Conservation (phyloP, 2,329 filamentous ascomycete genomes). For the Pseudohalonectria lignicola region DNA sequence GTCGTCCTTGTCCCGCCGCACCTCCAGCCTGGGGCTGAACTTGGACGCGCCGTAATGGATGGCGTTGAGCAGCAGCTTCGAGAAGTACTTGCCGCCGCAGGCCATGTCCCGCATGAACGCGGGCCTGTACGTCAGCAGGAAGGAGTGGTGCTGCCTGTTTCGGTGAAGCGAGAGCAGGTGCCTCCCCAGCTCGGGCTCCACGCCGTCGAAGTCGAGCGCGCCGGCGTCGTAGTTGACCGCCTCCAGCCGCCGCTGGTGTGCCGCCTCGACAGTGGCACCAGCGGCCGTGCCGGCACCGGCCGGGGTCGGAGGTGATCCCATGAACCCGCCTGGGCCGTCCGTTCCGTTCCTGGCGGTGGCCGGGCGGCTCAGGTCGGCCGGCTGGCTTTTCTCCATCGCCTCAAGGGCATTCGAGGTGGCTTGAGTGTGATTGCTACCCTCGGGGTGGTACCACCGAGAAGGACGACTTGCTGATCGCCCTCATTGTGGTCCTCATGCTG, state of each 20-base stretch:
- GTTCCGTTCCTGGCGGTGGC: too few species aligned
- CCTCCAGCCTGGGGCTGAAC: conserved; percentile 27
- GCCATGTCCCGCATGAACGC: conserved; percentile 43
- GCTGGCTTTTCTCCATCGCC: too few species aligned
- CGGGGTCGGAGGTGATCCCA: too few species aligned
- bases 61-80: conserved; percentile 19
- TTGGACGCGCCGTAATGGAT: conserved; percentile 17
- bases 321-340: too few species aligned
- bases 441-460: not conserved
- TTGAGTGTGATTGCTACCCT: too few species aligned
- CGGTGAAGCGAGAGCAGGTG: conserved; percentile 39
- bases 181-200: conserved; percentile 38
- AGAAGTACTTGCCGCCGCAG: conserved; percentile 42
- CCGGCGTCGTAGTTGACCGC: conserved; percentile 30
- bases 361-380: too few species aligned
- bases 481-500: conserved; percentile 9
- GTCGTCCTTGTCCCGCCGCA: conserved; percentile 32
- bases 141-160: conserved; percentile 40
- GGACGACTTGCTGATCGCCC: conserved; percentile 14
- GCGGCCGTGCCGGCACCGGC: too few species aligned
- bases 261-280: conserved; percentile 34
- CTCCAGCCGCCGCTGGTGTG: conserved; percentile 37
- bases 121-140: conserved; percentile 37
- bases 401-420: too few species aligned
- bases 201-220: conserved; percentile 43